phyloP scores from a whole-genome alignment of 495 filamentous ascomycete genomes.

The Trypethelium eluteriae region DNA sequence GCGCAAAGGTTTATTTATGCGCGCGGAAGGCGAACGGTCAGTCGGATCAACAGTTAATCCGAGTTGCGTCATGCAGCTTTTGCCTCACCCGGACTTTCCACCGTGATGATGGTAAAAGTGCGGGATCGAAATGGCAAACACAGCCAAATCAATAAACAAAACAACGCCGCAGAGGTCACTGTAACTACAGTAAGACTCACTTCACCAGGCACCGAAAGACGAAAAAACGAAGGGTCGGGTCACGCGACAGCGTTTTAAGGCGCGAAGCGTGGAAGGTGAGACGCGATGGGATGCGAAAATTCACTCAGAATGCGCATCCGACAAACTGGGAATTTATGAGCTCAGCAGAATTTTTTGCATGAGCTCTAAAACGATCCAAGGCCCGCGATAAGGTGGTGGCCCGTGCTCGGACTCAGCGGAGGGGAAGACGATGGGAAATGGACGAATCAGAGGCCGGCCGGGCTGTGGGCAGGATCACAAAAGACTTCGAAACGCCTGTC shows the following conservation, averaged over 20 bases:
- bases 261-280: neutral
- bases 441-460: neutral
- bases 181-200: neutral
- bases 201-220: neutral
- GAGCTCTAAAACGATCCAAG: neutral
- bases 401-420: neutral
- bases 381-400: neutral
- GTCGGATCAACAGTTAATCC: conserved; percentile 3
- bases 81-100: conserved; percentile 4
- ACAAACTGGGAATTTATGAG: neutral
- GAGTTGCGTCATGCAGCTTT: neutral
- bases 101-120: neutral
- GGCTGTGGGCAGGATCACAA: conserved; percentile 6
- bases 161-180: neutral
- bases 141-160: neutral
- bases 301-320: neutral
- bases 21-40: neutral
- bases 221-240: neutral
- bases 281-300: neutral
- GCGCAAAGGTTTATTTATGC: conserved; percentile 11
- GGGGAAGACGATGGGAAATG: neutral
- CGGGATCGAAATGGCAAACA: neutral
- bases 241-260: neutral
- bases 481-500: neutral
- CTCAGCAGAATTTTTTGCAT: neutral